phyloP scores from a whole-genome alignment of 208 protist genomes.

The Entamoeba moshkovskii region DNA sequence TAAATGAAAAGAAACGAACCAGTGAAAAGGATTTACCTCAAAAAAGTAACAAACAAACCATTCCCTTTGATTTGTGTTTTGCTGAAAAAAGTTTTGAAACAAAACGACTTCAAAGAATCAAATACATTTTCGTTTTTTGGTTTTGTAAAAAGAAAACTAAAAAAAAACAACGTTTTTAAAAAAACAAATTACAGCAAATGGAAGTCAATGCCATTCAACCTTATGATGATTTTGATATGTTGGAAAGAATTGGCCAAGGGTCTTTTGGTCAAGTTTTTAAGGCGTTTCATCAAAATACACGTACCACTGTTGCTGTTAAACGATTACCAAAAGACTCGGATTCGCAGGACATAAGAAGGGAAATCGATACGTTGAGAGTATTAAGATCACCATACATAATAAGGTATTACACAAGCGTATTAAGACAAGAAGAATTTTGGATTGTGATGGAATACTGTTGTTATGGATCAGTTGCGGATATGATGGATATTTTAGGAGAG shows the following conservation, averaged over 20 bases:
- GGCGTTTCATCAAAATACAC: neutral
- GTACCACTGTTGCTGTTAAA: neutral
- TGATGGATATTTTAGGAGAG: constrained; percentile 40
- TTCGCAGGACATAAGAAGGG: neutral
- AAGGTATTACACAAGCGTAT: neutral
- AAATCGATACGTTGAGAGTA: neutral
- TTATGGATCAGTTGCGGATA: constrained; percentile 52
- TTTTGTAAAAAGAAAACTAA: too few relatives aligned
- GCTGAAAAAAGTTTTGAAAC: too few relatives aligned
- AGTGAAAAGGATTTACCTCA: too few relatives aligned
- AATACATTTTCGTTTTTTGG: too few relatives aligned
- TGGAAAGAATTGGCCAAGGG: neutral
- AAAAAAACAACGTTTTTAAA: too few relatives aligned
- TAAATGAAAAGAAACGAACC: too few relatives aligned
- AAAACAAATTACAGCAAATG: too few relatives aligned
- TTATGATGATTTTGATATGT: neutral
- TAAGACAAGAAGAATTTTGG: neutral
- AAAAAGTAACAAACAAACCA: too few relatives aligned
- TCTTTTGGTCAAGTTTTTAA: neutral
- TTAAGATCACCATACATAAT: neutral
- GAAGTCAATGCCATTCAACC: neutral
- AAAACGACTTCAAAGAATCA: too few relatives aligned
- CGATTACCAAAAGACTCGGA: neutral
- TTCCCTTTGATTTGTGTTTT: too few relatives aligned
- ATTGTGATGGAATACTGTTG: neutral